Percentiles rank a stretch among this genome's conserved stretches.
phyloP scores from a whole-genome alignment of 768 basidiomycete species.

The Suillus placidus region DNA sequence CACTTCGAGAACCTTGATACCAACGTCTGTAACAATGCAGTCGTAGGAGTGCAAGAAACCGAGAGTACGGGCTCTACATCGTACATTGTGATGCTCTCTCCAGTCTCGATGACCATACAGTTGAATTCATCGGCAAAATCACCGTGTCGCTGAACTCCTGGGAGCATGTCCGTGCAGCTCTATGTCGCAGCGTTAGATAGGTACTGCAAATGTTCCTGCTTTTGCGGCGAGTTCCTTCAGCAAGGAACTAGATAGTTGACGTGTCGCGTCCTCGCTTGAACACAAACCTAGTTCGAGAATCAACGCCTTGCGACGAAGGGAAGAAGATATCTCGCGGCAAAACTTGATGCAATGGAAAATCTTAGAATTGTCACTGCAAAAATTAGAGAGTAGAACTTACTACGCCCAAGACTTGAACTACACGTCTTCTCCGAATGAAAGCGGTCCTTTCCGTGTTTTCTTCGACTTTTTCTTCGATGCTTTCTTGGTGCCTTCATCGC shows the following conservation, averaged over 20 bases:
- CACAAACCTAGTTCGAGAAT: not conserved
- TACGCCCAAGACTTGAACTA: slow-evolving; percentile 3
- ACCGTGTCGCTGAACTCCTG: not conserved
- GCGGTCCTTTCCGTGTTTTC: slow-evolving; percentile 42
- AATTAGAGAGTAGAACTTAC: not conserved
- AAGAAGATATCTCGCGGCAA: not conserved
- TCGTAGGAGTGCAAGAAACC: not conserved
- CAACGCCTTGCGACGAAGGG: not conserved
- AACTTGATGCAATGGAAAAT: not conserved
- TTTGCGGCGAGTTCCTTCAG: too few species aligned
- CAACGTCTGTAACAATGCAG: not conserved
- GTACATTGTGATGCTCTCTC: not conserved
- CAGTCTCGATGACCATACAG: not conserved
- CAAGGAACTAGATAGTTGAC: not conserved
- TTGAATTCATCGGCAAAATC: not conserved
- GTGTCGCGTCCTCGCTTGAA: not conserved
- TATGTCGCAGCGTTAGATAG: not conserved
- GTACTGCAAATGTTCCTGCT: not conserved
- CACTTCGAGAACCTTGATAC: not conserved
- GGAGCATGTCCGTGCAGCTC: not conserved
- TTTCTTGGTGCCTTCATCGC: slow-evolving; percentile 26
- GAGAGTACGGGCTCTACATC: not conserved
- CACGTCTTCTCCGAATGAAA: slow-evolving; percentile 39
- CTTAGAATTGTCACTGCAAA: not conserved
- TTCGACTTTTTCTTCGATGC: slow-evolving; percentile 59